Evolutionary conservation across 768 basidiomycete genomes (phyloP), one percentile per base, ranked within the genome.

Genomic region (Pleurotus eryngii): DNA sequence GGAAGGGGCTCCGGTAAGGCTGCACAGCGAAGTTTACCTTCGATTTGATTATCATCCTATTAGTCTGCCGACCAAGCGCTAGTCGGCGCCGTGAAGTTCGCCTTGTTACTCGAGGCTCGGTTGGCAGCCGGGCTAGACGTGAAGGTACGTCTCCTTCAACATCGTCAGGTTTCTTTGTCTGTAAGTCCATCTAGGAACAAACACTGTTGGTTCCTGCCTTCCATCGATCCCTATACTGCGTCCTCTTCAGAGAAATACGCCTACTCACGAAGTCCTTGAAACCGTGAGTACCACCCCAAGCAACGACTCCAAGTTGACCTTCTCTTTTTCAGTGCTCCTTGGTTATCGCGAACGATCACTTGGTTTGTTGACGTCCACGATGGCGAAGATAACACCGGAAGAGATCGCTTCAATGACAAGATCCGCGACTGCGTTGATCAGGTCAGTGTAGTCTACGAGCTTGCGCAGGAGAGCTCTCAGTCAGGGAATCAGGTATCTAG

Each of bases 171-270:
- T 39, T 12, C 42, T 3, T 17, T 43, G 17, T 53, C 8, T 30
- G 12, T 48, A 47, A 48, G 60, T 47, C 8, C 8, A 4, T 57
- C 18, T 38, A 6, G 27, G 7, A 60, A 90, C 88, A 89, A 91
- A 67, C 75, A 74, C 63, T 74, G 68, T 0, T 76, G 15, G 65
- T 87, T 4, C 81, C 88, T 1, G 71, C 78, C 3, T 82, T 84
- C 1, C 84, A 86, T 46, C 72, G 87, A 30, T 70, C 84, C 49
- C 70, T 91, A 20, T 77, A 88, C 53, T 80, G 78, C 56, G 73
- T 81, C 17, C 68, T 92, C 5, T 81, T 91, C 50, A 75, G 81
- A 1, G 85, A 89, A 64, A 79, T 89, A 37, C 73, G 90, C 51
- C 69, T 88, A 4, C 63, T 86, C 5, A 85, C 83, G 1, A 76